Evolutionary conservation across 164 flowering plant species (phyloP).

Genomic region (Aristolochia fimbriata): DNA sequence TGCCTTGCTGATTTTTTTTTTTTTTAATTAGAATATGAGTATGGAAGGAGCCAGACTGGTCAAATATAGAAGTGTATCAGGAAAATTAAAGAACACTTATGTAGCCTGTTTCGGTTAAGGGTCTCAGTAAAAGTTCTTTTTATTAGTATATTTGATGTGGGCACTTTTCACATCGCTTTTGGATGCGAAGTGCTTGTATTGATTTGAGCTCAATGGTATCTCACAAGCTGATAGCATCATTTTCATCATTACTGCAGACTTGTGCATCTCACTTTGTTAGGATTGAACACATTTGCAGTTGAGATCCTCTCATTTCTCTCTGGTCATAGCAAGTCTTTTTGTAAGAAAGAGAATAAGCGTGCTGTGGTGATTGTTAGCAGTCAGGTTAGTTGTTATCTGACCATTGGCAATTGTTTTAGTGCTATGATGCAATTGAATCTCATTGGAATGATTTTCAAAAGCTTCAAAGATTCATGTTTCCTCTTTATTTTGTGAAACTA

Average conservation of each 20-base stretch:
- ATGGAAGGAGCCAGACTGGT: too few relatives aligned
- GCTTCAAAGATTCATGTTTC: not conserved
- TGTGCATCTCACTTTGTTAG: slow-evolving; percentile 55
- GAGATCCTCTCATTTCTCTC: slow-evolving; percentile 34
- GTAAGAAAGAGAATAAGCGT: slow-evolving; percentile 51
- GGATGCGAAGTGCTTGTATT: not conserved
- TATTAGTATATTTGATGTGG: too few relatives aligned
- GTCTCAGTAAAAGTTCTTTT: too few relatives aligned
- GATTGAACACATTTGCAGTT: slow-evolving; percentile 45
- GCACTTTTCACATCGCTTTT: not conserved
- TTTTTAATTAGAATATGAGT: too few relatives aligned
- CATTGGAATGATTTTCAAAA: not conserved
- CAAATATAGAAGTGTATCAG: too few relatives aligned
- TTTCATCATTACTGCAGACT: slow-evolving; percentile 38
- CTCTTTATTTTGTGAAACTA: not conserved
- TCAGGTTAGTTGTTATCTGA: slow-evolving; percentile 40
- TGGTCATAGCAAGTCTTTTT: slow-evolving; percentile 42
- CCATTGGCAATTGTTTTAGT: not conserved
- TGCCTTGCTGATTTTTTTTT: too few relatives aligned
- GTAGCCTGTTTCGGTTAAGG: too few relatives aligned
- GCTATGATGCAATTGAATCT: not conserved
- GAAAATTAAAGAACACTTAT: too few relatives aligned
- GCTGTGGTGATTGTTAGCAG: slow-evolving; percentile 80
- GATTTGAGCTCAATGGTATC: not conserved
- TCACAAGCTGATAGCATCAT: not conserved